phyloP scores from a whole-genome alignment of 139 green algal genomes.

The Chlamydomonas incerta region DNA sequence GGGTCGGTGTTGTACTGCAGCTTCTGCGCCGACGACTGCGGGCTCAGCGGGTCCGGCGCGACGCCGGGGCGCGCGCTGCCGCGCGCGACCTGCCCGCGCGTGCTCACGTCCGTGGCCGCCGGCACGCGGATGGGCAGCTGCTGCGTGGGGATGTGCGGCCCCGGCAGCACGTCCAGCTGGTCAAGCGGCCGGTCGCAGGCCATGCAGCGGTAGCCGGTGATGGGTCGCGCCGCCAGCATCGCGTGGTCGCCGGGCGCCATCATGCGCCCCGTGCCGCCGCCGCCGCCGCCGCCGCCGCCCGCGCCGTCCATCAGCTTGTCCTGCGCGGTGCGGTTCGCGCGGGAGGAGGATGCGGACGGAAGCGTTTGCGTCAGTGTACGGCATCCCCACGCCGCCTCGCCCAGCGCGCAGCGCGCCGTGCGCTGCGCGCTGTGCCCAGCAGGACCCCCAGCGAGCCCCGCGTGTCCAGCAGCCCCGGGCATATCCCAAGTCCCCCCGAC shows the following conservation, averaged over 20 bases:
- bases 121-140: constrained; percentile 36
- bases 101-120: neutral
- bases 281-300: no score
- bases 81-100: neutral
- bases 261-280: neutral
- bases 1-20: constrained; percentile 15
- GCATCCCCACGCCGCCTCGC: no score
- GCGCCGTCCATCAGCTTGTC: constrained; percentile 13
- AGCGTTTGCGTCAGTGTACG: no score
- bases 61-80: neutral
- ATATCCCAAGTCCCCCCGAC: neutral
- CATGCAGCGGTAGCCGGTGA: constrained; percentile 61
- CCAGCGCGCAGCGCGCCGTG: no score
- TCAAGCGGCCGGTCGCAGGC: constrained; percentile 73
- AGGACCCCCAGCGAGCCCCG: no score
- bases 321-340: neutral
- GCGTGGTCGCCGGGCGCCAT: constrained; percentile 62
- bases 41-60: constrained; percentile 11
- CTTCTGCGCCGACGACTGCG: constrained; percentile 23
- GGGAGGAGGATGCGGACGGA: neutral
- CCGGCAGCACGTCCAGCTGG: constrained; percentile 56
- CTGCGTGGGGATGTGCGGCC: constrained; percentile 61
- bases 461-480: no score
- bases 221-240: constrained; percentile 68
- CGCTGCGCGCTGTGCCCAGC: no score